Conservation (phyloP, 1,284 basidiomycete species). For the Cryptococcus sp. region DNA sequence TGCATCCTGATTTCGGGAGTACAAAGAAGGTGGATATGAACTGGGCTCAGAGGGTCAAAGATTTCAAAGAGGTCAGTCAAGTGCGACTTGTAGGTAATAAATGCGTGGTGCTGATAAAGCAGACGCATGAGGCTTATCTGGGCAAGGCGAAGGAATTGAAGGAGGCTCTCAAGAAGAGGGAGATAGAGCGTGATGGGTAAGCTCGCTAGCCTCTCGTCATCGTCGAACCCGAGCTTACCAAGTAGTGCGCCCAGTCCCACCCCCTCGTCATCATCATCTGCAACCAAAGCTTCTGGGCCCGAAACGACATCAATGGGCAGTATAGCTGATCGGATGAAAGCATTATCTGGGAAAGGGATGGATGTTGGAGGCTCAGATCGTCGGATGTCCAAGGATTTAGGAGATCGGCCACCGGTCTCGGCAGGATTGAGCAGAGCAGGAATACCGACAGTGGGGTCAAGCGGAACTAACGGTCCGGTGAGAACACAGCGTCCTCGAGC, state of each 20-base stretch:
- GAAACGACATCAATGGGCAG: conserved; percentile 34
- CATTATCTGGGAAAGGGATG: conserved; percentile 44
- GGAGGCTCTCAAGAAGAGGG: conserved; percentile 28
- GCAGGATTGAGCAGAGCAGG: too few relatives aligned
- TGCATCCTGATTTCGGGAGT: conserved; percentile 26
- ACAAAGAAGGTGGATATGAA: conserved; percentile 25
- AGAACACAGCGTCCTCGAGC: conserved; percentile 3
- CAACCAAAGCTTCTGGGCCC: conserved; percentile 9
- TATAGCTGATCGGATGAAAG: conserved; percentile 47
- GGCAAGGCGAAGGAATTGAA: conserved; percentile 37
- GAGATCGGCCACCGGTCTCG: too few relatives aligned
- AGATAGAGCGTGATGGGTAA: conserved; percentile 15
- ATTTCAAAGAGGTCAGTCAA: conserved; percentile 38
- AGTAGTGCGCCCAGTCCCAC: conserved; percentile 1
- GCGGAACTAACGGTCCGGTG: neutral
- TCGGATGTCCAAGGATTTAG: conserved; percentile 32
- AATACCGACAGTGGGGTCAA: too few relatives aligned
- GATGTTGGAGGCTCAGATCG: conserved; percentile 28
- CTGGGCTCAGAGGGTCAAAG: conserved; percentile 31
- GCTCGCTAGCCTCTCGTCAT: neutral
- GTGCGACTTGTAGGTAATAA: neutral
- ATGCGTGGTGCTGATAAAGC: neutral
- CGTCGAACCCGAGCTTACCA: neutral
- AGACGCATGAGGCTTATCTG: conserved; percentile 37
- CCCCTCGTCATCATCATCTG: neutral